A percentile compares a stretch with the other conserved stretches of the same genome.
These are phyloP conservation scores for Themeda triandra DNA, from an alignment of 176 grass and related monocot species.

Conservation along the genomic window DNA sequence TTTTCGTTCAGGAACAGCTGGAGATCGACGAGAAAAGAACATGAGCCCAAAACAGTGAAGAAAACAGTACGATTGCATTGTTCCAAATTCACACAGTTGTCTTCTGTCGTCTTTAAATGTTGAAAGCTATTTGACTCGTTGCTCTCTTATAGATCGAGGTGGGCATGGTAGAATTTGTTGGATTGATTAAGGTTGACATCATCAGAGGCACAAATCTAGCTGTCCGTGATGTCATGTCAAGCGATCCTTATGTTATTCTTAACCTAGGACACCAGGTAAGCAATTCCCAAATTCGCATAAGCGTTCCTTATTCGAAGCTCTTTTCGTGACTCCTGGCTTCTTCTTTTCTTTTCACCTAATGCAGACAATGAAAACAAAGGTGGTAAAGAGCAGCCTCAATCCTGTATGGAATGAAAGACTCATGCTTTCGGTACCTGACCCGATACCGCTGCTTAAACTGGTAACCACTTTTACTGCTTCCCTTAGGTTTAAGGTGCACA, in stretches of 20 bases:
- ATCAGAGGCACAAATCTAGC: slow-evolving; percentile 87
- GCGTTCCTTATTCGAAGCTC: neutral
- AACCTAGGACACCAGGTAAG: slow-evolving; percentile 87
- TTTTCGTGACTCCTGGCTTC: slow-evolving; percentile 7
- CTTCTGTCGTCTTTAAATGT: neutral
- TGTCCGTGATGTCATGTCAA: slow-evolving; percentile 85
- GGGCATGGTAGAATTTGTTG: slow-evolving; percentile 96
- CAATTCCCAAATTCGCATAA: neutral
- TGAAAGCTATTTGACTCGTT: slow-evolving; percentile 11
- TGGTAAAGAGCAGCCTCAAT: slow-evolving; percentile 87
- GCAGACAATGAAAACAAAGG: slow-evolving; percentile 93
- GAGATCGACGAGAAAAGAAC: slow-evolving; percentile 90
- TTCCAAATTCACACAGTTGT: neutral
- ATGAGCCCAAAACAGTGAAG: slow-evolving; percentile 62
- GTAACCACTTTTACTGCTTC: slow-evolving; percentile 27
- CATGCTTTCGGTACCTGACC: slow-evolving; percentile 80
- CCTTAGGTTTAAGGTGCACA: neutral
- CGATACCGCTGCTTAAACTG: slow-evolving; percentile 69
- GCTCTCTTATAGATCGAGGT: slow-evolving; percentile 50
- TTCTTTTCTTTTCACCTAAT: slow-evolving; percentile 20
- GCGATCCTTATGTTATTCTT: slow-evolving; percentile 91
- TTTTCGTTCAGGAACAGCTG: slow-evolving; percentile 86
- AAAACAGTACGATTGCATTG: slow-evolving; percentile 37
- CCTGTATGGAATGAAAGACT: slow-evolving; percentile 92
- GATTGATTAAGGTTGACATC: slow-evolving; percentile 82